phyloP scores from a whole-genome alignment of 306 rosid genomes.

The Ammopiptanthus mongolicus region DNA sequence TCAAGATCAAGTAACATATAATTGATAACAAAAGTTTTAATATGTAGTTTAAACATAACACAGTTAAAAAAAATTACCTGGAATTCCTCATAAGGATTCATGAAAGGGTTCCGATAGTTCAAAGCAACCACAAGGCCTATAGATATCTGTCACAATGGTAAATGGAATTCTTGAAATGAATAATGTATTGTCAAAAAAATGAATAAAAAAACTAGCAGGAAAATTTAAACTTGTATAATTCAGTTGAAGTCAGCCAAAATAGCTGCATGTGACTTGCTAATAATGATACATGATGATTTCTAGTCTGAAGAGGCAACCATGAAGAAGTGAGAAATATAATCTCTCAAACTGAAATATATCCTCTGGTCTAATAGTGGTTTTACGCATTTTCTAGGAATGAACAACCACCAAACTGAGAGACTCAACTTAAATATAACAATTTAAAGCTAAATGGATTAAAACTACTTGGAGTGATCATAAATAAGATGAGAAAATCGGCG shows the following conservation, averaged over 20 bases:
- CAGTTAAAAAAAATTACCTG: conserved; percentile 51
- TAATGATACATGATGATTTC: conserved; percentile 10
- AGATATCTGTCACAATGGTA: conserved; percentile 55
- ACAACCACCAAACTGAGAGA: neutral
- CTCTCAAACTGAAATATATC: conserved; percentile 8
- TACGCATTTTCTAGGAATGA: neutral
- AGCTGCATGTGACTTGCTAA: neutral
- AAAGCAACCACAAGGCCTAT: conserved; percentile 89
- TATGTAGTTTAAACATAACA: neutral
- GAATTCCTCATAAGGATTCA: conserved; percentile 91
- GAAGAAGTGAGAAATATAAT: neutral
- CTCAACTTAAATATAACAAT: neutral
- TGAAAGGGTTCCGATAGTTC: conserved; percentile 75
- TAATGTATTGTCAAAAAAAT: conserved; percentile 1
- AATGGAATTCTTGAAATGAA: conserved; percentile 16
- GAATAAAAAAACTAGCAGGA: neutral
- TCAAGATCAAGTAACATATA: neutral
- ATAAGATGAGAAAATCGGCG: neutral
- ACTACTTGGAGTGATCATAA: neutral
- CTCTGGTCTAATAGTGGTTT: neutral
- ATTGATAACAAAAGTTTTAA: neutral
- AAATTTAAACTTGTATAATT: neutral
- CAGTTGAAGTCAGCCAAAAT: conserved; percentile 1
- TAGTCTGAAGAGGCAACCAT: neutral
- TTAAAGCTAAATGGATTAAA: neutral